A percentile compares a stretch with the other conserved stretches of the same genome.
Conservation (phyloP, 495 filamentous ascomycete genomes). For the Friedmanniomyces endolithicus region DNA sequence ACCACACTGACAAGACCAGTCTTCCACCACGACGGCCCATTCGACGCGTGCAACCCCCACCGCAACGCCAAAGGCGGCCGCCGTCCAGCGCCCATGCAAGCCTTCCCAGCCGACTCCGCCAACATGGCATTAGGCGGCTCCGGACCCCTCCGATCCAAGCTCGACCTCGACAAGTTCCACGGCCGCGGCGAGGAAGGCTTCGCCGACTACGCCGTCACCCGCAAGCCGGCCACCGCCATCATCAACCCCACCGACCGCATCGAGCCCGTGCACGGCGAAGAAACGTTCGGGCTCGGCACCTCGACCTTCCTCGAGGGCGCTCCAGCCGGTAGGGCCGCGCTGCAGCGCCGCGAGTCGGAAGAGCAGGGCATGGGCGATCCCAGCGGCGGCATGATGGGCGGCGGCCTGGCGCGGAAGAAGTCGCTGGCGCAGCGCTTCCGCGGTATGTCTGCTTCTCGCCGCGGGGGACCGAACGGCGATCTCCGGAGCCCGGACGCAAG, state of each 20-base stretch:
- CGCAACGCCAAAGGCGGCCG: conserved; percentile 76
- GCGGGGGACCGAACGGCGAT: conserved; percentile 12
- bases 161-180: conserved; percentile 74
- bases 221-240: conserved; percentile 25
- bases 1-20: conserved; percentile 43
- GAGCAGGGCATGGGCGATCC: conserved; percentile 29
- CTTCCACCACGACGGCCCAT: conserved; percentile 97
- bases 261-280: conserved; percentile 68
- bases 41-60: conserved; percentile 93
- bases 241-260: conserved; percentile 49
- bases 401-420: conserved; percentile 78
- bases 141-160: conserved; percentile 68
- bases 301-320: conserved; percentile 94
- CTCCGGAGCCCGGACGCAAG: conserved; percentile 26
- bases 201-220: conserved; percentile 48
- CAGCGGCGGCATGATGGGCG: conserved; percentile 27
- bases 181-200: conserved; percentile 75
- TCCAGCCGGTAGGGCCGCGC: conserved; percentile 71
- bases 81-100: conserved; percentile 88
- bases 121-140: conserved; percentile 88
- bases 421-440: conserved; percentile 61
- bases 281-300: conserved; percentile 76
- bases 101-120: conserved; percentile 77
- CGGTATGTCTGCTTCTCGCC: conserved; percentile 30
- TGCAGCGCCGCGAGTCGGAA: conserved; percentile 64